Evolutionary conservation across 1,139 yeast genomes (phyloP), one percentile per base, ranked within the genome.

Genomic region (Wickerhamomyces sp.): DNA sequence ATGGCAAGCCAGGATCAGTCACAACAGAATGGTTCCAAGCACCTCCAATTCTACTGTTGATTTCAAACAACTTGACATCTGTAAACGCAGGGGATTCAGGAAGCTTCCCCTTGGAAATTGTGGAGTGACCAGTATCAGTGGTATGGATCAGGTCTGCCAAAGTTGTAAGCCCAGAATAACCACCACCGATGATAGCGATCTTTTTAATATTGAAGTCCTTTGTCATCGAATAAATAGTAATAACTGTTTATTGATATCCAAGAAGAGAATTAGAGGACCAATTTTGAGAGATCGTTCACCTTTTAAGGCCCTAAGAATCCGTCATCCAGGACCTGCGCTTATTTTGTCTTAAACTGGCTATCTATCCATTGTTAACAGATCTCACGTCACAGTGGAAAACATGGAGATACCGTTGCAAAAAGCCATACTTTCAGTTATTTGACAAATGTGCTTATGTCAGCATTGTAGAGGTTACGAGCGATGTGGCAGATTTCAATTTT

Each of bases 1-100:
- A 33, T 17, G 53, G 53, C 6, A 49, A 22, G 21, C 9, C 19
- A 14, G 43, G 40, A 36, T 48, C 54, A 6, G 46, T 42, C 8
- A 31, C 35, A n/a, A 28, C 37, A 13, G 41, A 16, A 18, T 39
- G 31, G 12, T 40, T 52, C 68, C 68, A 64, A 30, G 61, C 60
- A 16, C 68, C 68, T 20, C 67, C 67, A 34, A 58, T 39, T 13
- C 45, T 37, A 3, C 41, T 36, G 19, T 52, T 59, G 29, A 55
- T 58, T 35, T 64, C 67, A 42, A 63, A 64, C 5, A 61, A 58
- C 12, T 59, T 60, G 32, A 61, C 48, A 14, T 55, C 14, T 3
- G 44, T 41, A 35, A 59, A 59, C 7, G 60, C 60, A 3, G 54
- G 54, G 12, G 35, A 15, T n/a, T n/a, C 31, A 3, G 45, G 42